phyloP scores from a whole-genome alignment of 1,284 basidiomycete genomes.

The Ceratobasidium sp. region DNA sequence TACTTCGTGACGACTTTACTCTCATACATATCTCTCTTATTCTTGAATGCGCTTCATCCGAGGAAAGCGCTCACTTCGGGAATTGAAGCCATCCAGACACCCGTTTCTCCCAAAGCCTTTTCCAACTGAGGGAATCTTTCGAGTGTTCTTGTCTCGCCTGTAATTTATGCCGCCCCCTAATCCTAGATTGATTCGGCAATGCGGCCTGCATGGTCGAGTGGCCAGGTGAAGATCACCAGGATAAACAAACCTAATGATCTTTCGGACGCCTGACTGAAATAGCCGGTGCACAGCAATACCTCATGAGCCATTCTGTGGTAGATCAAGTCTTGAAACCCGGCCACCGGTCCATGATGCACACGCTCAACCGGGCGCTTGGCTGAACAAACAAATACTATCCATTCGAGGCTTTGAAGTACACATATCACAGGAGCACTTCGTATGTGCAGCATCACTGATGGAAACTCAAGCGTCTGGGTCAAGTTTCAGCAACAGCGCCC shows the following conservation, averaged over 20 bases:
- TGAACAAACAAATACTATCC: background rate
- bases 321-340: too few relatives aligned
- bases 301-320: background rate
- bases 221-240: background rate
- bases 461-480: background rate
- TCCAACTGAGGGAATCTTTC: conserved; percentile 17
- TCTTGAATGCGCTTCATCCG: conserved; percentile 65
- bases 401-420: background rate
- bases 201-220: background rate
- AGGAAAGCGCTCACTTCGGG: conserved; percentile 16
- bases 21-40: conserved; percentile 70
- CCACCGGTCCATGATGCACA: background rate
- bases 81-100: conserved; percentile 26
- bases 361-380: background rate
- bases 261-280: background rate
- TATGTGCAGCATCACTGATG: background rate
- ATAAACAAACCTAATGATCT: background rate
- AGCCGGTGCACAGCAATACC: background rate
- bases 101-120: conserved; percentile 25
- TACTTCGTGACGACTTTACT: conserved; percentile 69
- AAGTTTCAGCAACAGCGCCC: background rate
- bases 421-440: background rate
- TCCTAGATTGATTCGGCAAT: conserved; percentile 1
- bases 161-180: background rate
- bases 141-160: background rate